Conservation (phyloP, 1,139 yeast species). For the Candida mesenterica region DNA sequence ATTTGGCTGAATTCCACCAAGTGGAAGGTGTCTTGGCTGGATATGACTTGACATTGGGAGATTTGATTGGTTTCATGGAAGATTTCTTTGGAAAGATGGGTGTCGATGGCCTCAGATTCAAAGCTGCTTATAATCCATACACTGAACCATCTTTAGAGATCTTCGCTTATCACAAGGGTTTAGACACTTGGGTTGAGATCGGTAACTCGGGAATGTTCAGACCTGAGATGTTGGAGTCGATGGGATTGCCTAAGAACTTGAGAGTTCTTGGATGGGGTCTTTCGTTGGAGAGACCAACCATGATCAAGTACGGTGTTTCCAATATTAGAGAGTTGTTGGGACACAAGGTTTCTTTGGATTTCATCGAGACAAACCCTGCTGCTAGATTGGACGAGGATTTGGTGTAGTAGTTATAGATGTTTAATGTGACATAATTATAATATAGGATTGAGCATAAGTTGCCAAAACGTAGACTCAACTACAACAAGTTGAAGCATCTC, state of each 20-base stretch:
- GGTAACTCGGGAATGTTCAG: slow-evolving; percentile 99
- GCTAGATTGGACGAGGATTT: slow-evolving; percentile 80
- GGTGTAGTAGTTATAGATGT: slow-evolving; percentile 18
- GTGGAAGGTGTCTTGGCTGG: slow-evolving; percentile 99
- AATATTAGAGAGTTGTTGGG: slow-evolving; percentile 95
- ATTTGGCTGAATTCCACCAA: slow-evolving; percentile 98
- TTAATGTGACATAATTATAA: background rate
- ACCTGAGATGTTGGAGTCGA: slow-evolving; percentile 97
- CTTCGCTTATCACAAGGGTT: slow-evolving; percentile 93
- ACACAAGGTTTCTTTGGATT: slow-evolving; percentile 89
- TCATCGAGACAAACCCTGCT: slow-evolving; percentile 95
- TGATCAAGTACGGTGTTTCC: slow-evolving; percentile 96
- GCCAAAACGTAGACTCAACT: slow-evolving; percentile 6
- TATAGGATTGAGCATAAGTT: background rate
- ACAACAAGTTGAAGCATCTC: background rate
- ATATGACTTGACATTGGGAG: slow-evolving; percentile 91
- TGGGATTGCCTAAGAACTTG: slow-evolving; percentile 94
- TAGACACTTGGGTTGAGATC: slow-evolving; percentile 97
- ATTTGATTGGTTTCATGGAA: slow-evolving; percentile 97
- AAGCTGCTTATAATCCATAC: slow-evolving; percentile 98
- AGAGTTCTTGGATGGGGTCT: slow-evolving; percentile 98
- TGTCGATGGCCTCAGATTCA: slow-evolving; percentile 89
- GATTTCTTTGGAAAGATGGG: slow-evolving; percentile 97
- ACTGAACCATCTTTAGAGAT: slow-evolving; percentile 99
- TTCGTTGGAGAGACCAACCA: slow-evolving; percentile 96